phyloP scores from a whole-genome alignment of 75 land plant species.

The Larix kaempferi region DNA sequence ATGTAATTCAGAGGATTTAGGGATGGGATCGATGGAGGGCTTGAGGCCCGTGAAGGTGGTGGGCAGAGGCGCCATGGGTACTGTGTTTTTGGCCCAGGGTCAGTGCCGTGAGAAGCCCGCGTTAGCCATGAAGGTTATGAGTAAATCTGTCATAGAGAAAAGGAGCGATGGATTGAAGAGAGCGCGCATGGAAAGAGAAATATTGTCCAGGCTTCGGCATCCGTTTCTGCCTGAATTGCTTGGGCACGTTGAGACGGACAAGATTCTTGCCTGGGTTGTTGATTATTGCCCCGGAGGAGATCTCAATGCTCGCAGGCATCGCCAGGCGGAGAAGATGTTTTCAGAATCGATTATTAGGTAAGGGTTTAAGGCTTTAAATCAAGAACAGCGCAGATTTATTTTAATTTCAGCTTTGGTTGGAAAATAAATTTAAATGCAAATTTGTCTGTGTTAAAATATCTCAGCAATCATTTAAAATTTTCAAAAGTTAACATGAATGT shows the following conservation, averaged over 20 bases:
- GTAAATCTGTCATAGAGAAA: conserved; percentile 13
- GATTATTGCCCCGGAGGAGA: conserved; percentile 73
- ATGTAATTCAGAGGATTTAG: neutral
- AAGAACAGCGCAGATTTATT: neutral
- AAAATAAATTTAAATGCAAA: neutral
- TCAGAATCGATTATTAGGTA: conserved; percentile 58
- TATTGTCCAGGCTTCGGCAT: conserved; percentile 29
- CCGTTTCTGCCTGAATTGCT: conserved; percentile 52
- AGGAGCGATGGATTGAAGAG: neutral
- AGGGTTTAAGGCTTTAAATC: conserved; percentile 1
- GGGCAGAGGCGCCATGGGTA: conserved; percentile 64
- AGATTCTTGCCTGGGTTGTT: conserved; percentile 54
- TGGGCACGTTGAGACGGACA: conserved; percentile 39
- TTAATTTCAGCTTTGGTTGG: too few relatives aligned
- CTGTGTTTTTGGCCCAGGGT: conserved; percentile 31
- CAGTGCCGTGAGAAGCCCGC: conserved; percentile 5
- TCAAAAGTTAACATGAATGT: too few relatives aligned
- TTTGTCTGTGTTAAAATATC: too few relatives aligned
- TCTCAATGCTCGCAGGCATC: conserved; percentile 39
- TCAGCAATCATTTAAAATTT: too few relatives aligned
- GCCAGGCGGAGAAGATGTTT: conserved; percentile 68
- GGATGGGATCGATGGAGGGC: neutral
- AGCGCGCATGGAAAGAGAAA: conserved; percentile 27
- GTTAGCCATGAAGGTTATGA: conserved; percentile 54
- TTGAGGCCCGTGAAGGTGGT: conserved; percentile 17